Conservation (phyloP, 75 land plant species). For the Azolla pinnata region DNA sequence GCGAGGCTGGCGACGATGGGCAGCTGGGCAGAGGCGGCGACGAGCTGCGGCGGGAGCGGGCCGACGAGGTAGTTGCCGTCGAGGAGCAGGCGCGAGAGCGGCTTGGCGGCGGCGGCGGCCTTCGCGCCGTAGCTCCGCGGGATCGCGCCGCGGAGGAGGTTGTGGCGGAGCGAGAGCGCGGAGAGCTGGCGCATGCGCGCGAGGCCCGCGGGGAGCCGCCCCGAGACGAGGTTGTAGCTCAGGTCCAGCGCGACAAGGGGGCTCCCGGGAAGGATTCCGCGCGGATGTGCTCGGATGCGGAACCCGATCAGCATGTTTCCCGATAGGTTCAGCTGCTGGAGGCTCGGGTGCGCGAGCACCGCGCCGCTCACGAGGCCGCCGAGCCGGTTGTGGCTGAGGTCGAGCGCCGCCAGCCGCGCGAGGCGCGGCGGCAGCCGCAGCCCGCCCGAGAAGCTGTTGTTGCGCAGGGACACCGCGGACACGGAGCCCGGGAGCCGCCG, state of each 20-base stretch:
- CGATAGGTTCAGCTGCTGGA: constrained; percentile 52
- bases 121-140: constrained; percentile 32
- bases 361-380: constrained; percentile 27
- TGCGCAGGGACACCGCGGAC: not conserved
- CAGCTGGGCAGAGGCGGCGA: constrained; percentile 12
- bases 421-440: not conserved
- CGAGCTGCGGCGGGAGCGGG: constrained; percentile 30
- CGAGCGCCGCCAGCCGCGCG: not conserved
- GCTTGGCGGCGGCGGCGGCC: constrained; percentile 8
- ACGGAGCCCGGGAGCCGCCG: not conserved
- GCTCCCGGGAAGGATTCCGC: constrained; percentile 1
- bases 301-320: constrained; percentile 37
- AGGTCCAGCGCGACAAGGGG: constrained; percentile 48
- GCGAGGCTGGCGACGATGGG: constrained; percentile 35
- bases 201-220: constrained; percentile 34
- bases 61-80: constrained; percentile 64
- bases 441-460: not conserved
- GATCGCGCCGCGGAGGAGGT: constrained; percentile 42
- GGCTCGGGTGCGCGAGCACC: constrained; percentile 34
- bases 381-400: constrained; percentile 28
- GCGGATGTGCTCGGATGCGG: constrained; percentile 14
- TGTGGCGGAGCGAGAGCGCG: constrained; percentile 47
- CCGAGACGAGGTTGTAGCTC: constrained; percentile 44
- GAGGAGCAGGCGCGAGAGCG: constrained; percentile 37
- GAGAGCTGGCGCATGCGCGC: constrained; percentile 25